Evolutionary conservation across 164 flowering plant species (phyloP).

Genomic region (Umbilicus rupestris): DNA sequence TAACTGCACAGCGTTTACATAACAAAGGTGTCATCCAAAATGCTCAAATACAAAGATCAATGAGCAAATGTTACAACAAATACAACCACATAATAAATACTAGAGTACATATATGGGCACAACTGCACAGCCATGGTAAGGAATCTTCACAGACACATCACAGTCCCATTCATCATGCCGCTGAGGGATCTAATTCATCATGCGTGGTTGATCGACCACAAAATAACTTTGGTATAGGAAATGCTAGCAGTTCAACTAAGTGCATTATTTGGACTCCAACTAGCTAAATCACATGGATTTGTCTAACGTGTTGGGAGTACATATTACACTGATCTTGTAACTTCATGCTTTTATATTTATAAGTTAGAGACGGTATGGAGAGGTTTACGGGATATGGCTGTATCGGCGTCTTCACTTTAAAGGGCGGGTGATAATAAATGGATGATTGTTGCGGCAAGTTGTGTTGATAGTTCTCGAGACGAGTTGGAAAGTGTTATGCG

Average conservation of each 20-base stretch:
- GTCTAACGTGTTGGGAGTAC: neutral
- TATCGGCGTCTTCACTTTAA: slow-evolving; percentile 24
- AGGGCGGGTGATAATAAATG: slow-evolving; percentile 37
- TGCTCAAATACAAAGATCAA: neutral
- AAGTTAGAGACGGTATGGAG: slow-evolving; percentile 54
- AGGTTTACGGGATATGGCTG: slow-evolving; percentile 50
- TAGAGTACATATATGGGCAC: too few species aligned
- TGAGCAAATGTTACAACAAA: neutral
- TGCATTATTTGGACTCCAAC: too few species aligned
- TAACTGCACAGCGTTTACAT: too few species aligned
- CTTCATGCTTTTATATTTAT: slow-evolving; percentile 11
- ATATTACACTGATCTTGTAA: too few species aligned
- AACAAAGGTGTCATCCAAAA: neutral
- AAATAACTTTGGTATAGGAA: too few species aligned
- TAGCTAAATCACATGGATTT: too few species aligned
- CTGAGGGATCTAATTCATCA: too few species aligned
- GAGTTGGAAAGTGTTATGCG: slow-evolving; percentile 40
- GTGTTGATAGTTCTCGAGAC: slow-evolving; percentile 35
- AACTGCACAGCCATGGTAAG: neutral
- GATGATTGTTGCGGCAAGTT: slow-evolving; percentile 38
- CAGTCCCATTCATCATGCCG: too few species aligned
- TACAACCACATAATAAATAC: neutral
- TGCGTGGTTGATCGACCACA: too few species aligned
- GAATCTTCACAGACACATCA: too few species aligned
- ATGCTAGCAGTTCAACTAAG: too few species aligned